Conservation (phyloP, 2,329 filamentous ascomycete genomes). For the Fusarium transvaalense region DNA sequence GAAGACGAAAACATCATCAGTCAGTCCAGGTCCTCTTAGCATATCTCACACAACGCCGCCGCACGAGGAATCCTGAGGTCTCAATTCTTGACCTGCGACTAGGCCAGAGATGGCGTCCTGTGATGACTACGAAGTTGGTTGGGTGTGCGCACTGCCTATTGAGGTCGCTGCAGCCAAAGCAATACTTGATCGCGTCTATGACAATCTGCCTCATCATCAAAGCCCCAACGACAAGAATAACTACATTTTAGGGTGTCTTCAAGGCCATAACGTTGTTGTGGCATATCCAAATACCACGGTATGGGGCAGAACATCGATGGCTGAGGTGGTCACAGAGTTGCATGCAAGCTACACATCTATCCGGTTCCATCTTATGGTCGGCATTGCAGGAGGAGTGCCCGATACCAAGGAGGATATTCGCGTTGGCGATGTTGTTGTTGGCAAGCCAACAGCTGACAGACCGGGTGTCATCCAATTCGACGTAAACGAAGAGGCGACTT, state of each 20-base stretch:
- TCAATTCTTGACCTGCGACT: no score
- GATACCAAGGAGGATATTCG: slow-evolving; percentile 1
- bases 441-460: background rate
- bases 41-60: no score
- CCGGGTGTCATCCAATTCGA: background rate
- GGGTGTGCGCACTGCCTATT: background rate
- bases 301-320: background rate
- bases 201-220: background rate
- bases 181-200: background rate
- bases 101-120: background rate
- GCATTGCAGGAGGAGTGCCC: background rate
- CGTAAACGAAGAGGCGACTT: background rate
- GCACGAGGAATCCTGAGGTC: no score
- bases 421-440: slow-evolving; percentile 6
- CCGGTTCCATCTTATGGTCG: background rate
- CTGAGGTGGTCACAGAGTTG: background rate
- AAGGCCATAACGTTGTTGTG: background rate
- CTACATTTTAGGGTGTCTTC: slow-evolving; percentile 1
- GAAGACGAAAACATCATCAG: no score
- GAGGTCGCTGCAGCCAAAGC: slow-evolving; percentile 5
- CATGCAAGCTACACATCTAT: background rate
- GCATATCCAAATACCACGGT: background rate
- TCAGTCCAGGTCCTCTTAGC: no score
- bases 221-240: background rate
- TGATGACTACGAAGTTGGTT: background rate